These are phyloP conservation scores for Aspergillus ustus DNA, from an alignment of 2,329 filamentous ascomycete genomes.

Conservation along the genomic window DNA sequence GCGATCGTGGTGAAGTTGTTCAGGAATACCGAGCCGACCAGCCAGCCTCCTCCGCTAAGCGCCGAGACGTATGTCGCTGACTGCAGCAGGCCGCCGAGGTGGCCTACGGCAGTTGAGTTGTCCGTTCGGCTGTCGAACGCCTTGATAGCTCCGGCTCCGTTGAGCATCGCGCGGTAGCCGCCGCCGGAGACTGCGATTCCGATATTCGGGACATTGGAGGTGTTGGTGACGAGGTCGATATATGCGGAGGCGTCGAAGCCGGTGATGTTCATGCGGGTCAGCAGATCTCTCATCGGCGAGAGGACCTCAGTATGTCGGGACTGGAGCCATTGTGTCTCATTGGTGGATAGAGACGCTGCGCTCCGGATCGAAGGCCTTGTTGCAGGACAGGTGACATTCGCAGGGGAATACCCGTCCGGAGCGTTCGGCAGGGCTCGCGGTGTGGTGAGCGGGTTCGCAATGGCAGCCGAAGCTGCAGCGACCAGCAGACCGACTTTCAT, in stretches of 20 bases:
- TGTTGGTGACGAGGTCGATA: constrained; percentile 65
- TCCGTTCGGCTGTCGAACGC: constrained; percentile 77
- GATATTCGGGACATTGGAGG: constrained; percentile 67
- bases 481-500: neutral
- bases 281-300: constrained; percentile 72
- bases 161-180: constrained; percentile 85
- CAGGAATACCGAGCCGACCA: constrained; percentile 77
- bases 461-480: neutral
- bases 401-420: constrained; percentile 74
- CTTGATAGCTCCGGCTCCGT: constrained; percentile 76
- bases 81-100: constrained; percentile 81
- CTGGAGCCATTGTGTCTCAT: constrained; percentile 76
- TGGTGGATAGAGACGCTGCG: constrained; percentile 66
- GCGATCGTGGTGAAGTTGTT: constrained; percentile 77
- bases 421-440: constrained; percentile 58
- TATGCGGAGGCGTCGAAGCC: constrained; percentile 77
- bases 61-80: constrained; percentile 79
- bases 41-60: constrained; percentile 81
- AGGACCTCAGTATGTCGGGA: constrained; percentile 74
- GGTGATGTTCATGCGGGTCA: constrained; percentile 73
- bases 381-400: constrained; percentile 69
- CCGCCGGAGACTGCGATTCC: constrained; percentile 81
- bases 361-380: constrained; percentile 69
- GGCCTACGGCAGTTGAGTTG: constrained; percentile 64
- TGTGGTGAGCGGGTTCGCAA: neutral